Evolutionary conservation across 805 yeast genomes (phyloP).

Genomic region (Wickerhamiella kazuoi): DNA sequence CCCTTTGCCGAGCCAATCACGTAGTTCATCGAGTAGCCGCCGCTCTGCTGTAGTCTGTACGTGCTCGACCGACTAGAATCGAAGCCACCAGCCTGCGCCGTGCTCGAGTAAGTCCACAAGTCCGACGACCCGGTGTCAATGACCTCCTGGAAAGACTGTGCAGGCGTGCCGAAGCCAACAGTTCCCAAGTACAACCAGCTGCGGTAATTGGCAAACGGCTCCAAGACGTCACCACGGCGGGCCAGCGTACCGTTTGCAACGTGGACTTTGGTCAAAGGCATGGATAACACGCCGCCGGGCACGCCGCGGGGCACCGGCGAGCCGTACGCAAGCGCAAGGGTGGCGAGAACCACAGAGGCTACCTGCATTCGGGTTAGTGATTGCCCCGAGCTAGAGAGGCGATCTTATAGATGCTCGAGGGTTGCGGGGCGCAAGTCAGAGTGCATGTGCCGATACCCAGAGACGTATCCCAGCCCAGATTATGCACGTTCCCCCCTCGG

Average conservation of each 20-base stretch:
- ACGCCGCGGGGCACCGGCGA: too few relatives aligned
- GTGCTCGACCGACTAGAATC: constrained; percentile 13
- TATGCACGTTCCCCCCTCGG: too few relatives aligned
- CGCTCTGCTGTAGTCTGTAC: constrained; percentile 5
- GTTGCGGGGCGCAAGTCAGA: too few relatives aligned
- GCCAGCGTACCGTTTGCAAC: background rate
- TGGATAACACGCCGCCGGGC: too few relatives aligned
- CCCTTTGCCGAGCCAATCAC: constrained; percentile 26
- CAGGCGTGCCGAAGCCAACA: constrained; percentile 34
- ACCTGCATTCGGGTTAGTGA: too few relatives aligned
- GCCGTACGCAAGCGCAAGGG: too few relatives aligned
- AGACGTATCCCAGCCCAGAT: too few relatives aligned
- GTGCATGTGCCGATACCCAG: too few relatives aligned
- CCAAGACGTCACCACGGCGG: background rate
- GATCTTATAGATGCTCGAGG: too few relatives aligned
- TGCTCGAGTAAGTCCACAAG: constrained; percentile 46
- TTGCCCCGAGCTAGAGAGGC: too few relatives aligned
- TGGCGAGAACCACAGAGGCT: too few relatives aligned
- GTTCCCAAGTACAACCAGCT: constrained; percentile 5
- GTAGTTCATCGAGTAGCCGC: constrained; percentile 3
- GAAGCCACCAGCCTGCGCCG: constrained; percentile 3
- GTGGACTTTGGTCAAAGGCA: background rate
- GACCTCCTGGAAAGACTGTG: constrained; percentile 34
- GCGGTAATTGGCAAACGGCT: background rate
- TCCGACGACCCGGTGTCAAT: constrained; percentile 67